Conservation (phyloP, 441 rosid genomes). For the Aquilaria agallochum region DNA sequence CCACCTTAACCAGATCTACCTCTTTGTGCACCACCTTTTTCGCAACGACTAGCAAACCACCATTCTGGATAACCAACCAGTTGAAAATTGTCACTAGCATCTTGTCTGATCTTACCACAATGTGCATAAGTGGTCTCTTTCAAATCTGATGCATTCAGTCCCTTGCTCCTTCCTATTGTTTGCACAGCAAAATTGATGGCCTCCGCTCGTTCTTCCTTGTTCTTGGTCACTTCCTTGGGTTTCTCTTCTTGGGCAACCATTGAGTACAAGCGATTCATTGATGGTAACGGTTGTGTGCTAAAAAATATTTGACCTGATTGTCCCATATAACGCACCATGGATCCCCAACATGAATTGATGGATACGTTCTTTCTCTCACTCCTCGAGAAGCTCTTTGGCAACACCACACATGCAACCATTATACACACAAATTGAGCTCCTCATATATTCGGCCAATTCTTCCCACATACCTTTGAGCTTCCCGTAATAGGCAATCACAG, state of each 20-base stretch:
- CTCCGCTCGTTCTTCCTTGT: background rate
- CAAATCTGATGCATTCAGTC: no score
- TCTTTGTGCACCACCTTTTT: background rate
- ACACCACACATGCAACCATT: slow-evolving; percentile 2
- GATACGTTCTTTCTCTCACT: background rate
- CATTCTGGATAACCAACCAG: no score
- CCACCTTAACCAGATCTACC: no score
- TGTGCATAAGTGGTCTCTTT: no score
- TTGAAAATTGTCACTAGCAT: no score
- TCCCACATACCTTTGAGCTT: no score
- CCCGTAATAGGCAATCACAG: background rate
- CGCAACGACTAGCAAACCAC: background rate
- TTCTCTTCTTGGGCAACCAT: background rate
- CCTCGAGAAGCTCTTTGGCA: background rate
- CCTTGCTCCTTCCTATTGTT: no score
- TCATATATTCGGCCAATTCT: no score
- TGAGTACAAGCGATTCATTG: background rate
- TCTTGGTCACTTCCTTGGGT: background rate
- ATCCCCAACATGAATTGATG: slow-evolving; percentile 8
- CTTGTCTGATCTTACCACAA: no score
- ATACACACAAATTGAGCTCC: background rate
- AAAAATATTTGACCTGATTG: slow-evolving; percentile 1
- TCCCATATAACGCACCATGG: background rate
- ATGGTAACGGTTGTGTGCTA: slow-evolving; percentile 1
- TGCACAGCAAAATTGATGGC: background rate